A percentile compares a stretch with the other conserved stretches of the same genome.
Conservation (phyloP, 495 filamentous ascomycete genomes). For the Trichoderma gamsii region DNA sequence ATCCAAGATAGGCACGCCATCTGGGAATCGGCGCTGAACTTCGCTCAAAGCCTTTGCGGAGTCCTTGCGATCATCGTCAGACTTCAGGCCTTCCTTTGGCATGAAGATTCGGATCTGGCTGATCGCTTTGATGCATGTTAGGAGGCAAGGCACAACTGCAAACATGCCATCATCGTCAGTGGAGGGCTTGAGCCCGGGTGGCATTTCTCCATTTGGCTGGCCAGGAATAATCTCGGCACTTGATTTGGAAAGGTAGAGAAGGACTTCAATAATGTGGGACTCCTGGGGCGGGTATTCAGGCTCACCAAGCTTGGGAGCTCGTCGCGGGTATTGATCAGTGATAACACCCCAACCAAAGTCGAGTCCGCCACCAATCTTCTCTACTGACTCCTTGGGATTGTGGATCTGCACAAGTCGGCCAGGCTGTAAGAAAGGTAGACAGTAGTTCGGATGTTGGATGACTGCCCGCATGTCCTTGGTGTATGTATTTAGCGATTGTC, state of each 20-base stretch:
- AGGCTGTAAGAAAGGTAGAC: conserved; percentile 68
- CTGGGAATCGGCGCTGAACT: conserved; percentile 78
- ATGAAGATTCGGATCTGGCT: conserved; percentile 72
- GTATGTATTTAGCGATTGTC: conserved; percentile 74
- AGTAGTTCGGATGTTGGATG: conserved; percentile 83
- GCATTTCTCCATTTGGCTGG: conserved; percentile 30
- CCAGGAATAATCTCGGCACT: conserved; percentile 32
- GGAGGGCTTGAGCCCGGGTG: conserved; percentile 27
- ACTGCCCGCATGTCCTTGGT: conserved; percentile 80
- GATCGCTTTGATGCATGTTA: conserved; percentile 76
- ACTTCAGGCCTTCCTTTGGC: conserved; percentile 59
- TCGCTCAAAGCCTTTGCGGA: conserved; percentile 63
- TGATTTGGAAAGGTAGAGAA: conserved; percentile 62
- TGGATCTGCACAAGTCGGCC: conserved; percentile 82
- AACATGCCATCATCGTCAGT: conserved; percentile 40
- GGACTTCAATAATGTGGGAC: conserved; percentile 71
- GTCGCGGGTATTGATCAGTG: conserved; percentile 60
- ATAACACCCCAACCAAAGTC: conserved; percentile 94
- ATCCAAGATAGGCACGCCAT: conserved; percentile 81
- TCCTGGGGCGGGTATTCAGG: conserved; percentile 66
- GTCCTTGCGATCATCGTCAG: conserved; percentile 52
- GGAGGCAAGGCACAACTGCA: conserved; percentile 78
- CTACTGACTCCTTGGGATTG: conserved; percentile 48
- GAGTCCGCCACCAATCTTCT: conserved; percentile 26
- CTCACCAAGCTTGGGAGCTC: conserved; percentile 49